phyloP scores from a whole-genome alignment of 169 alveolate species.

The Gregarina niphandrodes region DNA sequence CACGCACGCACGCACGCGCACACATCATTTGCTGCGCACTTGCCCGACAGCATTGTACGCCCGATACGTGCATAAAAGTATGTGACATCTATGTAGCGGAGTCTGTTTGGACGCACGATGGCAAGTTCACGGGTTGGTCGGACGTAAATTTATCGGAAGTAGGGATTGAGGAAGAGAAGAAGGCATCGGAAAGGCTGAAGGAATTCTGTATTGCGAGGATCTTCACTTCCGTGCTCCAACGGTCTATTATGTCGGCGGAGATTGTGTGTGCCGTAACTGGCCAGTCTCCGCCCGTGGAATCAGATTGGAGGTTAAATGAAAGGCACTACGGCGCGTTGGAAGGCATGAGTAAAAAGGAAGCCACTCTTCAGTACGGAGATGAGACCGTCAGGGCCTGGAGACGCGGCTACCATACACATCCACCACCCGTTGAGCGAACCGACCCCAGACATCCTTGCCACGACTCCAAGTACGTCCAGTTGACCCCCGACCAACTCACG shows the following conservation, averaged over 20 bases:
- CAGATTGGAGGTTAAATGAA: conserved; percentile 74
- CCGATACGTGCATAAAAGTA: no score
- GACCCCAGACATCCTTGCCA: conserved; percentile 69
- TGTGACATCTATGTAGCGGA: no score
- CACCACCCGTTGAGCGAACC: conserved; percentile 74
- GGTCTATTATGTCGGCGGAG: conserved; percentile 72
- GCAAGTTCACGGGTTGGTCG: conserved; percentile 91
- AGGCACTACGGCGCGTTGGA: conserved; percentile 93
- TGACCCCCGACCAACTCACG: conserved; percentile 67
- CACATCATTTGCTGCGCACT: no score
- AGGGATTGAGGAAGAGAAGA: conserved; percentile 73
- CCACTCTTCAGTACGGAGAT: conserved; percentile 80
- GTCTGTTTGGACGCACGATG: conserved; percentile 74
- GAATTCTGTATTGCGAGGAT: conserved; percentile 65
- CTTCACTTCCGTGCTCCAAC: conserved; percentile 77
- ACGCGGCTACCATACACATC: conserved; percentile 82
- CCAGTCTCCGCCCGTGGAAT: conserved; percentile 57
- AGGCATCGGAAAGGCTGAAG: conserved; percentile 62
- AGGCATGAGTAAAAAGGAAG: conserved; percentile 82
- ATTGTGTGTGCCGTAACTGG: conserved; percentile 56
- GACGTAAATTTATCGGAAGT: conserved; percentile 69
- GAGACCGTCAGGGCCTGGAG: conserved; percentile 81
- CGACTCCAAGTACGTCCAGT: conserved; percentile 45
- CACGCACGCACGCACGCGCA: no score
- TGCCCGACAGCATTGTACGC: no score